Base-by-base conservation (phyloP, 371 early-diverging fungal genomes). In the Mucor saturninus region DNA sequence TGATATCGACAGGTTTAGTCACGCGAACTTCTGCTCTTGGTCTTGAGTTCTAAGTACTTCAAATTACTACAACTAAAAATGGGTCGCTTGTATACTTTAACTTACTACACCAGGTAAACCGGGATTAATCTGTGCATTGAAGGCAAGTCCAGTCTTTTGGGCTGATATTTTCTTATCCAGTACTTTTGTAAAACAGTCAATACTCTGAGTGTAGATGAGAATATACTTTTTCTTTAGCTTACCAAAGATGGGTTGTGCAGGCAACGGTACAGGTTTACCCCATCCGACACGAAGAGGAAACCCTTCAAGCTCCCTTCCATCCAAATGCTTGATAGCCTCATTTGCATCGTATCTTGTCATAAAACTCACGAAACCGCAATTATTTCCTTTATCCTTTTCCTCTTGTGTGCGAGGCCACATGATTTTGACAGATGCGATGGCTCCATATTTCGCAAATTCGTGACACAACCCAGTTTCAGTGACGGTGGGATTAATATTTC, bases 371-470 rank as follows among this genome's bases (percentile, higher is more conserved):
- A 96, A 96, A 4, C 94, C 96, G 61, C 88, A 90, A 65, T 93
- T 92, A 11, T 90, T 78, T 40, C 86, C 85, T 13, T 95, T 84
- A 9, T 89, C 91, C 38, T 80, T 83, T 67, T 95, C 95, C 56
- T 94, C 95, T 49, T 80, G 83, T 0, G 92, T 92, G 13, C 96
- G 89, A 3, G 98, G 97, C 95, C 94, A 94, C 96, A 96, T 94
- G 52, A 97, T 92, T 72, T 97, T 96, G 55, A 96, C 92, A 55
- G 93, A 93, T 5, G 91, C 97, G 65, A 97, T 93, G 0, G 95
- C 90, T 0, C 98, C 98, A 69, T 80, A 92, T 29, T 70, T 77
- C 21, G 81, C 95, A 85, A 97, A 97, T 28, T 83, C 85, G 61
- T 82, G 73, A 62, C 91, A 92, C 2, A 97, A 65, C 0, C 65